A percentile compares a stretch with the other conserved stretches of the same genome.
Evolutionary conservation across 2,329 filamentous ascomycete species (phyloP).

Genomic region (Thermoascus crustaceus): DNA sequence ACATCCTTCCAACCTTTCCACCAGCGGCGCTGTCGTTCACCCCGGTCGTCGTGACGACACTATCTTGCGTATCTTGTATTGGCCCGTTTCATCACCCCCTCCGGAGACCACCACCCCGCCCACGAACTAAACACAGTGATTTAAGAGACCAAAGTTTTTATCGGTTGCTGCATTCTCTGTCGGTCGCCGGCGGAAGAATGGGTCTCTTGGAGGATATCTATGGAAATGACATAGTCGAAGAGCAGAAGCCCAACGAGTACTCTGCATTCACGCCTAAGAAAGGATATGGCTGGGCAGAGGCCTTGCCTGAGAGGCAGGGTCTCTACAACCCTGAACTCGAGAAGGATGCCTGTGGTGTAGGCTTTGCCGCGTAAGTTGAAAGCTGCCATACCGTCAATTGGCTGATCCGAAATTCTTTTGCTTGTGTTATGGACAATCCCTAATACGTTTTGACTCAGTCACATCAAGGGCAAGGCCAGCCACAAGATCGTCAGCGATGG

Average conservation of each 20-base stretch:
- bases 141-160: conserved; percentile 7
- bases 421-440: conserved; percentile 3
- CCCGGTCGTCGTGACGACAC: conserved; percentile 20
- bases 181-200: conserved; percentile 42
- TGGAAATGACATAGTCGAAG: conserved; percentile 39
- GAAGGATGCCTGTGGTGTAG: conserved; percentile 99
- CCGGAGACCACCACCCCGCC: conserved; percentile 4
- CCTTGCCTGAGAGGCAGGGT: conserved; percentile 95
- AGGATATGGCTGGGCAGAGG: conserved; percentile 88
- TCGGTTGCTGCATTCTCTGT: conserved; percentile 28
- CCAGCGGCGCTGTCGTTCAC: conserved; percentile 15
- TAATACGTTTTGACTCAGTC: conserved; percentile 46
- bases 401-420: neutral
- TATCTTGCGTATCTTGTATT: conserved; percentile 11
- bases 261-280: conserved; percentile 48
- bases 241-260: conserved; percentile 38
- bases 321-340: conserved; percentile 93
- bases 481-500: conserved; percentile 99
- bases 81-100: conserved; percentile 13
- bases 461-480: conserved; percentile 94
- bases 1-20: conserved; percentile 8
- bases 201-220: conserved; percentile 43
- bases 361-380: conserved; percentile 79
- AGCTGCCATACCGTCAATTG: neutral
- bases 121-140: neutral